A percentile compares a stretch with the other conserved stretches of the same genome.
These are phyloP conservation scores for Pelargonium fulgidum DNA, from an alignment of 441 rosid species.

Conservation along the genomic window DNA sequence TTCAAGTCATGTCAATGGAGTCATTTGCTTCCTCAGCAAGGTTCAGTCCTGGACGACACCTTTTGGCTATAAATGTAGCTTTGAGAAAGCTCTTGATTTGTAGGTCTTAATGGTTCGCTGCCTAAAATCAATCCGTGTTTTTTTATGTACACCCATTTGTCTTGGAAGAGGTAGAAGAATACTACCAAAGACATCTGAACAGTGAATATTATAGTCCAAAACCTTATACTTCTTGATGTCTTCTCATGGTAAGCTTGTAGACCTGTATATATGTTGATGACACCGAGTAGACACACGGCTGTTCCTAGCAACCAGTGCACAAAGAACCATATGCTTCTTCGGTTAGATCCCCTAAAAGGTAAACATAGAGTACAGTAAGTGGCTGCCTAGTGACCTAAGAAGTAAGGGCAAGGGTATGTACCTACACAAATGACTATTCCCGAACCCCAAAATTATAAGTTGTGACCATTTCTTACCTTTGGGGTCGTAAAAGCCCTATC, in stretches of 20 bases:
- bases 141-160: slow-evolving; percentile 68
- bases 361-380: background rate
- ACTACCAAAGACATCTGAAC: slow-evolving; percentile 50
- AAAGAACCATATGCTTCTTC: slow-evolving; percentile 64
- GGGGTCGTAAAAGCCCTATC: slow-evolving; percentile 61
- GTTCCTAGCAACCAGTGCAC: slow-evolving; percentile 82
- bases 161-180: slow-evolving; percentile 69
- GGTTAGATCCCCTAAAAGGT: slow-evolving; percentile 46
- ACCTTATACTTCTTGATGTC: slow-evolving; percentile 37
- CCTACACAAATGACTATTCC: too few relatives aligned
- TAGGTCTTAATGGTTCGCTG: too few relatives aligned
- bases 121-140: slow-evolving; percentile 43
- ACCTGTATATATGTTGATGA: slow-evolving; percentile 74
- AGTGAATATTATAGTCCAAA: slow-evolving; percentile 71
- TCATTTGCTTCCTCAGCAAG: too few relatives aligned
- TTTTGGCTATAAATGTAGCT: too few relatives aligned
- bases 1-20: too few relatives aligned
- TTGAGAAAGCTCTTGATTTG: too few relatives aligned
- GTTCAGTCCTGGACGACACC: too few relatives aligned
- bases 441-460: too few relatives aligned
- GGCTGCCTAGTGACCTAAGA: too few relatives aligned
- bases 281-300: slow-evolving; percentile 45
- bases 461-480: slow-evolving; percentile 33
- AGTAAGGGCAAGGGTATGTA: too few relatives aligned
- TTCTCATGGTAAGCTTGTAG: slow-evolving; percentile 56